Evolutionary conservation across 371 early-diverging fungal genomes (phyloP).

Genomic region (Syncephalastrum sp.): DNA sequence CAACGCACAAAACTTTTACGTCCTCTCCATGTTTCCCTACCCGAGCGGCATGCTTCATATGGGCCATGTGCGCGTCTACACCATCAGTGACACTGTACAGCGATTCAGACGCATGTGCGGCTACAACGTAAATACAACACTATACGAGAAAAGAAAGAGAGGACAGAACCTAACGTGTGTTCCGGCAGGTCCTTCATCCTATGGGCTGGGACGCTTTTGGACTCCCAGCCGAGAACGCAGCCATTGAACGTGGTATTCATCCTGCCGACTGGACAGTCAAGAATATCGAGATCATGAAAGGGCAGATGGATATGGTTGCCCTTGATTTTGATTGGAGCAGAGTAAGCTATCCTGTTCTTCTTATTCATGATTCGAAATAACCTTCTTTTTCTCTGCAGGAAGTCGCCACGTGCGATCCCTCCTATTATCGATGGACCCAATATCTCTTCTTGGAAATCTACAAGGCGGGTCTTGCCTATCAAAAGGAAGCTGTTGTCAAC

Average conservation of each 20-base stretch:
- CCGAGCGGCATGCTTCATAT: constrained; percentile 92
- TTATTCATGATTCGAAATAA: neutral
- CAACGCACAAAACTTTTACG: constrained; percentile 59
- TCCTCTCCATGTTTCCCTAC: constrained; percentile 94
- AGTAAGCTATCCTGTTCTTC: constrained; percentile 32
- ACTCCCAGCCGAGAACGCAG: constrained; percentile 98
- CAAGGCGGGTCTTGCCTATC: constrained; percentile 80
- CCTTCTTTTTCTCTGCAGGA: constrained; percentile 48
- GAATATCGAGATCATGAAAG: constrained; percentile 83
- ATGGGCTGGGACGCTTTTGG: constrained; percentile 99
- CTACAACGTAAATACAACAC: constrained; percentile 45
- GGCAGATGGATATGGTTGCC: constrained; percentile 72
- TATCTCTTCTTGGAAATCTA: constrained; percentile 79
- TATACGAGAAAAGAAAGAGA: neutral
- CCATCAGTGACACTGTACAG: constrained; percentile 86
- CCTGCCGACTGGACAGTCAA: constrained; percentile 83
- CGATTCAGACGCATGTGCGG: constrained; percentile 79
- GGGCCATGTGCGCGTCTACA: constrained; percentile 94
- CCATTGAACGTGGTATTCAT: constrained; percentile 81
- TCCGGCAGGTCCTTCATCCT: constrained; percentile 74
- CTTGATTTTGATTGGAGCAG: constrained; percentile 91
- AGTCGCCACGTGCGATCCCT: constrained; percentile 81
- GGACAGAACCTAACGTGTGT: neutral
- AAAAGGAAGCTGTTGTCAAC: constrained; percentile 88
- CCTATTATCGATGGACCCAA: constrained; percentile 93